These are phyloP conservation scores for Knufia petricola DNA, from an alignment of 2,329 filamentous ascomycete species.

Conservation along the genomic window DNA sequence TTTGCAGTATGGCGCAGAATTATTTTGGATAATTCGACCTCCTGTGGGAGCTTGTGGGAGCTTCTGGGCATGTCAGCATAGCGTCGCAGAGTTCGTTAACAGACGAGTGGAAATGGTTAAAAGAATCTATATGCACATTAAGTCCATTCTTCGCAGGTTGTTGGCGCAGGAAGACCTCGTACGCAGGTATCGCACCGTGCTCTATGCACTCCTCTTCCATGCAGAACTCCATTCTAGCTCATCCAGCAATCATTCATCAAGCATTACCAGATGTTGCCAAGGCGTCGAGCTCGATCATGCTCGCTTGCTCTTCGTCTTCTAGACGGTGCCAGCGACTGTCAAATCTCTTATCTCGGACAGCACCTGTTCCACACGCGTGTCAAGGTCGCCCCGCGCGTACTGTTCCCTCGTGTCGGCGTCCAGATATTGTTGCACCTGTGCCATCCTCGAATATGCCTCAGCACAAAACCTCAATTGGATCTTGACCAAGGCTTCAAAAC, in stretches of 20 bases:
- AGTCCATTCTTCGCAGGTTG: no score
- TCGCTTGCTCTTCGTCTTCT: constrained; percentile 10
- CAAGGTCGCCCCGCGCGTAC: constrained; percentile 87
- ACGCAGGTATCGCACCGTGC: no score
- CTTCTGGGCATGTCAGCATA: no score
- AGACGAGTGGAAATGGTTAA: no score
- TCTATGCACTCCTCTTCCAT: neutral
- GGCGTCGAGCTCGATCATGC: neutral
- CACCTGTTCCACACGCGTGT: constrained; percentile 87
- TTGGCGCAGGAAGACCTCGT: no score
- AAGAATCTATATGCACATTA: no score
- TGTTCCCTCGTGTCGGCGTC: constrained; percentile 92
- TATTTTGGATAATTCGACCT: no score
- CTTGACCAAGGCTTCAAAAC: constrained; percentile 95
- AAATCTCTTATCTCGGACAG: constrained; percentile 93
- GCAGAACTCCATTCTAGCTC: neutral
- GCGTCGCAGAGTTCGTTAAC: no score
- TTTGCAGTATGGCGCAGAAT: no score
- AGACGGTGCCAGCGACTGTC: constrained; percentile 75
- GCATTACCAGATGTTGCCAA: neutral
- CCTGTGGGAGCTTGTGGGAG: no score
- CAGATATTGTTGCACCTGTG: constrained; percentile 96
- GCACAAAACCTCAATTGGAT: constrained; percentile 97
- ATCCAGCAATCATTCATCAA: neutral
- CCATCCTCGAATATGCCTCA: constrained; percentile 95